Evolutionary conservation across 805 yeast genomes (phyloP), one percentile per base, ranked within the genome.

Genomic region (Tetrapisispora fleetii): DNA sequence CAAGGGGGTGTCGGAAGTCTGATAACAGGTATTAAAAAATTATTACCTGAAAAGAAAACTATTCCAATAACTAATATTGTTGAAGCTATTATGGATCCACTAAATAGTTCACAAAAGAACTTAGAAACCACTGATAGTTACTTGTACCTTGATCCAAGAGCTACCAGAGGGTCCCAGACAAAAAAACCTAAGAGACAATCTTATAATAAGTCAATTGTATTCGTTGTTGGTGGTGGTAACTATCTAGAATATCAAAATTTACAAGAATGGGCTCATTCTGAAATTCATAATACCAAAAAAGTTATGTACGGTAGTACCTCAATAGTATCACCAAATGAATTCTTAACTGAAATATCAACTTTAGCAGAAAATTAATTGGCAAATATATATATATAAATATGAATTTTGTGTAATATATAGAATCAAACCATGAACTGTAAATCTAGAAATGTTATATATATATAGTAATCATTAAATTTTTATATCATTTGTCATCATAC

Each of bases 191-290:
- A 80, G 64, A 79, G 95, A 60, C 85, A 83, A 55, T 71, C 82
- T 11, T 88, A 86, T 64, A 80, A 80, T 50, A 93, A 88, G 55
- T 80, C 95, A 1, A 70, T 87, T 45, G 95, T 93, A 19, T 93
- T 93, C 65, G 87, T 90, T 46, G 90, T 93, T 48, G 99, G 99
- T 24, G 99, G 99, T 35, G 98, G 98, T 43, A 90, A 87, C 66
- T 93, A 89, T 63, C 70, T 86, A 53, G 99, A 93, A 69, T 93
- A 91, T 63, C 95, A 90, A 51, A 91, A 91, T 60, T 75, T 93
- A 60, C 95, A 87, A 65, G 96, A 90, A 65, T 90, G 96, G 95
- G 78, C 80, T 0, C 64, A 70, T 41, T 63, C 70, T 5, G 68
- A 63, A 45, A 60, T 68, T 42, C 72, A 69, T 44, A 65, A 62